Conservation (phyloP, 129 eudicot species). For the Tanacetum coccineum region DNA sequence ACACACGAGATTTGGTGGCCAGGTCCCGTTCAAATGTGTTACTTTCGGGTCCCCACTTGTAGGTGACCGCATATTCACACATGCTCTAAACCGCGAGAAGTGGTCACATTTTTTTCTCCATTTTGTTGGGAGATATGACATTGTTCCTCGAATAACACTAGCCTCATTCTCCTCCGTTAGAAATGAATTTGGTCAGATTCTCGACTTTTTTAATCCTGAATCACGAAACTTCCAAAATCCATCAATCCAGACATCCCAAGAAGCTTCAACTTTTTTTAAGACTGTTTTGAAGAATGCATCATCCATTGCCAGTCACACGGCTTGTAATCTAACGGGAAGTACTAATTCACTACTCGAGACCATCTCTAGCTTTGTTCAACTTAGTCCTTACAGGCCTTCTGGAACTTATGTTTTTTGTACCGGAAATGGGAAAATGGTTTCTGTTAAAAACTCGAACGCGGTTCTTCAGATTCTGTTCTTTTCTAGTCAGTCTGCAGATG, state of each 20-base stretch:
- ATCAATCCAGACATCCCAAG: constrained; percentile 22
- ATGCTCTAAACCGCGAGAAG: constrained; percentile 67
- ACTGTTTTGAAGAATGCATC: constrained; percentile 54
- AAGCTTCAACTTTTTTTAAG: constrained; percentile 41
- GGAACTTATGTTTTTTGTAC: constrained; percentile 68
- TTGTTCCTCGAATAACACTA: constrained; percentile 74
- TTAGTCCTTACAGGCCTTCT: constrained; percentile 89
- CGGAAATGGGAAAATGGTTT: constrained; percentile 51
- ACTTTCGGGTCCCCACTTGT: constrained; percentile 81
- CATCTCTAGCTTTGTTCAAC: constrained; percentile 54
- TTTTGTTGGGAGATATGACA: constrained; percentile 63
- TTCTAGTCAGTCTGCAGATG: constrained; percentile 44
- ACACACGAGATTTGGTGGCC: constrained; percentile 31
- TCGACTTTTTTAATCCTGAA: constrained; percentile 49
- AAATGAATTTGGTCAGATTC: constrained; percentile 37
- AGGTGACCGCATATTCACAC: constrained; percentile 58
- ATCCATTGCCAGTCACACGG: constrained; percentile 60
- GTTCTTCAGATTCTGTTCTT: constrained; percentile 69
- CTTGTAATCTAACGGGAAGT: constrained; percentile 68
- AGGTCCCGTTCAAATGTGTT: constrained; percentile 32
- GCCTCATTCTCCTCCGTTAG: constrained; percentile 52
- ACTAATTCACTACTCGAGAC: constrained; percentile 62
- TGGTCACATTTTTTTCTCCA: constrained; percentile 65
- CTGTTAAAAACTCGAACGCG: constrained; percentile 55
- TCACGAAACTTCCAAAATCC: constrained; percentile 33